A percentile compares a stretch with the other conserved stretches of the same genome.
These are phyloP conservation scores for Saprolegnia diclina DNA, from an alignment of 352 stramenopile genomes.

Conservation along the genomic window DNA sequence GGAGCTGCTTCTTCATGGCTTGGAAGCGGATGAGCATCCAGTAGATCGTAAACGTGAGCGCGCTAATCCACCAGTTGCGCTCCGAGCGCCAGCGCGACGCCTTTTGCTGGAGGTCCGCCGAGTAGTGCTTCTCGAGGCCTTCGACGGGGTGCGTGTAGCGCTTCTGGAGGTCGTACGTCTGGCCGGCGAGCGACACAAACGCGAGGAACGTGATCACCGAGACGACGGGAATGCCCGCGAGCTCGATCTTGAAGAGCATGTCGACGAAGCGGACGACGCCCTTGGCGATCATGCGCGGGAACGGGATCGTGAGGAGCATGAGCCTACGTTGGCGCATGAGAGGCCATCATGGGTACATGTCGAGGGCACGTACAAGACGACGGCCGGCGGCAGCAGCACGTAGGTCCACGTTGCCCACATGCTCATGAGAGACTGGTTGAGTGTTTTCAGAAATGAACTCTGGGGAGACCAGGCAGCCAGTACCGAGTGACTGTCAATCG, in stretches of 20 bases:
- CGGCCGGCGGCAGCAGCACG: constrained; percentile 63
- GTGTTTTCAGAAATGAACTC: constrained; percentile 3
- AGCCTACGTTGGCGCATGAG: constrained; percentile 35
- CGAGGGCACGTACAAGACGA: constrained; percentile 53
- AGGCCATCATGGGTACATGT: background rate
- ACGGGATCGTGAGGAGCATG: constrained; percentile 72
- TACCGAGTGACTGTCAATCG: background rate
- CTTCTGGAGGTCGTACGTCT: constrained; percentile 79
- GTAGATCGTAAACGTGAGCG: constrained; percentile 80
- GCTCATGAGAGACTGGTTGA: constrained; percentile 2
- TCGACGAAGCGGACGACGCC: constrained; percentile 70
- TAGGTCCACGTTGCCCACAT: constrained; percentile 78
- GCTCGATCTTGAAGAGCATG: constrained; percentile 63
- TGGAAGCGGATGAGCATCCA: constrained; percentile 82
- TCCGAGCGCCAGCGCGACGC: constrained; percentile 67
- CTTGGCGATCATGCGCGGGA: constrained; percentile 52
- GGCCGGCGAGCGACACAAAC: constrained; percentile 54
- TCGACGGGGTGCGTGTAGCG: constrained; percentile 42
- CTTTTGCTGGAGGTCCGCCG: constrained; percentile 74
- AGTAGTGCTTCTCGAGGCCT: constrained; percentile 53
- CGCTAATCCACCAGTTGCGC: constrained; percentile 82
- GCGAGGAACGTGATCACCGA: constrained; percentile 68
- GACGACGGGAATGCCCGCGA: constrained; percentile 66
- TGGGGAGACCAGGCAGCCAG: background rate
- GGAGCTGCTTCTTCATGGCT: constrained; percentile 70